These are phyloP conservation scores for Fusarium compactum DNA, from an alignment of 2,329 filamentous ascomycete genomes.

Conservation along the genomic window DNA sequence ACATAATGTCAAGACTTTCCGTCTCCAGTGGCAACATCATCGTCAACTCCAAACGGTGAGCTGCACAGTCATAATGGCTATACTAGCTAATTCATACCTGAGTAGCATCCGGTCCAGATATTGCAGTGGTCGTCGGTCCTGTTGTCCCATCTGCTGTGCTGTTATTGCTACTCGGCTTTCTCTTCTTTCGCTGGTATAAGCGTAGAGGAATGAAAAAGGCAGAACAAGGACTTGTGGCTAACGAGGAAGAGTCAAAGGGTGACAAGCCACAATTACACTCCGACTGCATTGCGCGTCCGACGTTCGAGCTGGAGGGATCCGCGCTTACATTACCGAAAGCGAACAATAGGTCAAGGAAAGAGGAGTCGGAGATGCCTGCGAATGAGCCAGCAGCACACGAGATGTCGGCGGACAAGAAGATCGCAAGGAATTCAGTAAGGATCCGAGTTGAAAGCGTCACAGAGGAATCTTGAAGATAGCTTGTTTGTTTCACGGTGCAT, in stretches of 20 bases:
- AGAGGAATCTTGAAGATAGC: background rate
- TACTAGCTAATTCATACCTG: rapidly evolving
- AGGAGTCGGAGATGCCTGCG: background rate
- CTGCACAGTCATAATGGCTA: rapidly evolving
- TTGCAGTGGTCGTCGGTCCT: background rate
- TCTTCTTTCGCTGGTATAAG: background rate
- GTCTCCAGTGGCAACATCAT: background rate
- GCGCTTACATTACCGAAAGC: rapidly evolving
- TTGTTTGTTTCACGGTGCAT: background rate
- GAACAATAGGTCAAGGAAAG: rapidly evolving
- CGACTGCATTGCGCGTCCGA: background rate
- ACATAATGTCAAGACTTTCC: background rate
- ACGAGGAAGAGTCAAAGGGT: background rate
- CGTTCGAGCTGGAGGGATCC: background rate
- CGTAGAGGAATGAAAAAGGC: background rate
- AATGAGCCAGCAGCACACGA: constrained; percentile 7
- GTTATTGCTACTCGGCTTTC: background rate
- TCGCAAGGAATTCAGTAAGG: rapidly evolving
- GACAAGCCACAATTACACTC: constrained; percentile 11
- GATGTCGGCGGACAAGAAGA: background rate
- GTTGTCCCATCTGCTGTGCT: background rate
- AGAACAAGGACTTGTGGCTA: background rate
- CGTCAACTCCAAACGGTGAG: rapidly evolving
- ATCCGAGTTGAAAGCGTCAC: rapidly evolving
- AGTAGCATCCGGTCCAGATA: background rate